Evolutionary conservation across 352 stramenopile genomes (phyloP).

Genomic region (Phytophthora chlamydospora): DNA sequence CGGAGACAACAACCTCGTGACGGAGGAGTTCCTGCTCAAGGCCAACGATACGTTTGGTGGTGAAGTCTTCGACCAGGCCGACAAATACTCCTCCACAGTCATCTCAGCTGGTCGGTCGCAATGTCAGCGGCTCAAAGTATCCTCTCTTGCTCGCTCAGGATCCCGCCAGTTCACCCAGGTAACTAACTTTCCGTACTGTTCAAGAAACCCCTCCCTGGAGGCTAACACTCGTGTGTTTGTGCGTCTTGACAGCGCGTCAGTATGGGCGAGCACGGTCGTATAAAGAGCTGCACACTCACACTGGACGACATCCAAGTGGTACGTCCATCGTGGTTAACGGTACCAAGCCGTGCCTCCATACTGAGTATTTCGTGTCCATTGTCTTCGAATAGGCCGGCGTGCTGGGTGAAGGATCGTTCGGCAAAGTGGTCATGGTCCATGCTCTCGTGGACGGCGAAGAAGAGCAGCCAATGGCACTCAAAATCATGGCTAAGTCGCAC

Average conservation of each 20-base stretch:
- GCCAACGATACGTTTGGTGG: slow-evolving; percentile 78
- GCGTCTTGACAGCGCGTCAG: slow-evolving; percentile 48
- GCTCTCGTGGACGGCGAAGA: slow-evolving; percentile 58
- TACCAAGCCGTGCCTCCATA: neutral
- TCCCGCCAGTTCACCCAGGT: slow-evolving; percentile 70
- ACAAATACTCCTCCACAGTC: slow-evolving; percentile 57
- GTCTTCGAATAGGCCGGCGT: slow-evolving; percentile 66
- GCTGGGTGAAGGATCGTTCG: slow-evolving; percentile 96
- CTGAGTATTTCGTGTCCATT: neutral
- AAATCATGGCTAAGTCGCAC: slow-evolving; percentile 93
- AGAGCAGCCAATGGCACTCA: slow-evolving; percentile 85
- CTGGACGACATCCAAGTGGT: slow-evolving; percentile 76
- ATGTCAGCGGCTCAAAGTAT: slow-evolving; percentile 68
- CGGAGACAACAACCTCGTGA: slow-evolving; percentile 37
- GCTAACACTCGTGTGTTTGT: slow-evolving; percentile 5
- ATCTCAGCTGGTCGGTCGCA: slow-evolving; percentile 71
- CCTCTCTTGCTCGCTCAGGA: slow-evolving; percentile 51
- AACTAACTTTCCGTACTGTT: neutral
- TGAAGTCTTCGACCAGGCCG: slow-evolving; percentile 61
- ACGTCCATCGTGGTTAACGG: neutral
- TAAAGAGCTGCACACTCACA: slow-evolving; percentile 58
- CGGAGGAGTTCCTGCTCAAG: slow-evolving; percentile 64
- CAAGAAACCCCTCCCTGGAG: neutral
- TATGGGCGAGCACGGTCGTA: slow-evolving; percentile 46
- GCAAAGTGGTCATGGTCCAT: slow-evolving; percentile 94